Conservation (phyloP, 2,329 filamentous ascomycete genomes). For the Xylaria sp. region DNA sequence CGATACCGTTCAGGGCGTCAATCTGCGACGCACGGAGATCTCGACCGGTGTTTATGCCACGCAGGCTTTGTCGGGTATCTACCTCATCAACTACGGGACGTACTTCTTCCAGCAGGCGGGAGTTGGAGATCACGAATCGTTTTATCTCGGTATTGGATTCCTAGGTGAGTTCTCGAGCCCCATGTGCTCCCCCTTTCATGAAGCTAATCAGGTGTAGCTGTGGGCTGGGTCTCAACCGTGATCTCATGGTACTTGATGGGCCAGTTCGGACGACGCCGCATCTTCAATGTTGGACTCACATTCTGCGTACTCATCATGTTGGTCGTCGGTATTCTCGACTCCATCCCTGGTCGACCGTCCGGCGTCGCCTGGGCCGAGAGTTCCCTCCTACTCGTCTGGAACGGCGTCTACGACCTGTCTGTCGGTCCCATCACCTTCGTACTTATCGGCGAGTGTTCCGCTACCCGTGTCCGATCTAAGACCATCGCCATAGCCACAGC, state of each 20-base stretch:
- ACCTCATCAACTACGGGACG: conserved; percentile 59
- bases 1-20: conserved; percentile 47
- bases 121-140: conserved; percentile 43
- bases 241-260: conserved; percentile 48
- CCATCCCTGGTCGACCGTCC: conserved; percentile 37
- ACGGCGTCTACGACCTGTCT: conserved; percentile 47
- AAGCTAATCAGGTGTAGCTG: conserved; percentile 27
- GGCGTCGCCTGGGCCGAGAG: conserved; percentile 45
- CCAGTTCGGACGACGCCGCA: conserved; percentile 46
- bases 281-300: conserved; percentile 45
- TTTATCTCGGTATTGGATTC: conserved; percentile 51
- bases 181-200: background rate
- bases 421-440: conserved; percentile 47
- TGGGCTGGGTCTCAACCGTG: conserved; percentile 50
- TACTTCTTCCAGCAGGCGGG: conserved; percentile 57
- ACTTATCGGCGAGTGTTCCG: conserved; percentile 49
- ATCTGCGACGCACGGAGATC: conserved; percentile 50
- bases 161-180: conserved; percentile 29
- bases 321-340: conserved; percentile 43
- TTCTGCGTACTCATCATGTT: conserved; percentile 42
- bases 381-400: conserved; percentile 46
- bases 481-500: conserved; percentile 42
- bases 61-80: conserved; percentile 59
- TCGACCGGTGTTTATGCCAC: conserved; percentile 58
- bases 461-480: conserved; percentile 41